A percentile compares a stretch with the other conserved stretches of the same genome.
Evolutionary conservation across 371 early-diverging fungal genomes (phyloP).

Genomic region (Apophysomyces elegans): DNA sequence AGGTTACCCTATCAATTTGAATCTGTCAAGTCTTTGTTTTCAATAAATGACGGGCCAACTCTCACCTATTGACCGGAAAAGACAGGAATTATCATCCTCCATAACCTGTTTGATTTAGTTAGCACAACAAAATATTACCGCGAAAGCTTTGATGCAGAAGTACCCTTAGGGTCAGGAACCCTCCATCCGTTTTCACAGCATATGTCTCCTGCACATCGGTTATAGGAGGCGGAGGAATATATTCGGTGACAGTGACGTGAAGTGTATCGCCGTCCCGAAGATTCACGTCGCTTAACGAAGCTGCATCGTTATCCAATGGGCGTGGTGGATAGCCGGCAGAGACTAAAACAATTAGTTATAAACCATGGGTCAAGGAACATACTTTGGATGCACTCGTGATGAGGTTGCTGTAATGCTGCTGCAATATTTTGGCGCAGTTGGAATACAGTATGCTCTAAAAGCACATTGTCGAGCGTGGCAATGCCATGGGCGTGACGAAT

Average conservation of each 20-base stretch:
- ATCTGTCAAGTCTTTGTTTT: too few relatives aligned
- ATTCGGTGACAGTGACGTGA: conserved; percentile 27
- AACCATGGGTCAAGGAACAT: background rate
- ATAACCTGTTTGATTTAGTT: conserved; percentile 35
- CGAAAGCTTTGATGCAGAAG: conserved; percentile 8
- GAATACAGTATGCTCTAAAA: conserved; percentile 16
- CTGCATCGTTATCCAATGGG: conserved; percentile 22
- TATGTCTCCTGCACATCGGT: background rate
- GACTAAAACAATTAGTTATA: conserved; percentile 61
- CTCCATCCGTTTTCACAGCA: conserved; percentile 21
- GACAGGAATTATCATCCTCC: conserved; percentile 61
- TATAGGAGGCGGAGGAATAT: conserved; percentile 1
- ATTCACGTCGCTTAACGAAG: conserved; percentile 21
- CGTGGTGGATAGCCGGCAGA: conserved; percentile 52
- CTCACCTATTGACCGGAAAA: conserved; percentile 57
- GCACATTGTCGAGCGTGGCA: conserved; percentile 15
- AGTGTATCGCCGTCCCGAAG: conserved; percentile 45
- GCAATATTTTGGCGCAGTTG: conserved; percentile 19
- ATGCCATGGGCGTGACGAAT: conserved; percentile 31
- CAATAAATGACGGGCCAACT: background rate
- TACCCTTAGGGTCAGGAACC: conserved; percentile 30
- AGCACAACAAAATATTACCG: conserved; percentile 17
- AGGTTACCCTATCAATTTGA: background rate
- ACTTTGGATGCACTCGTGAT: conserved; percentile 20
- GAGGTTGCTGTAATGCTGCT: background rate